A percentile compares a stretch with the other conserved stretches of the same genome.
Evolutionary conservation across 2,329 filamentous ascomycete genomes (phyloP).

Genomic region (Zymoseptoria passerinii): DNA sequence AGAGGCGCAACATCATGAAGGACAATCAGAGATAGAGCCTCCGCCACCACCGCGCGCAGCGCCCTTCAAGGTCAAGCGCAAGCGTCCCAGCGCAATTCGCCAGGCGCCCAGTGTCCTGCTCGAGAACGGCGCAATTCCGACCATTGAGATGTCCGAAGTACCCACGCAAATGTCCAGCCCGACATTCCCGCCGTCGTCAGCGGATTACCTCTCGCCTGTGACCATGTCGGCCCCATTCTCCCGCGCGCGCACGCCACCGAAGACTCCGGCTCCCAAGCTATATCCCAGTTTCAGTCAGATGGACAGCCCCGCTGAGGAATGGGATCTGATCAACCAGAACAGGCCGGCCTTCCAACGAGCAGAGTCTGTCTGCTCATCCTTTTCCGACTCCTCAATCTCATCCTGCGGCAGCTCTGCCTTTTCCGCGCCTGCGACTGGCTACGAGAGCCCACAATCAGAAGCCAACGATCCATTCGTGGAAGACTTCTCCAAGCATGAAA

Average conservation of each 20-base stretch:
- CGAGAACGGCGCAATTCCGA: constrained; percentile 36
- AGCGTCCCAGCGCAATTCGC: constrained; percentile 29
- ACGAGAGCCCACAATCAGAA: constrained; percentile 54
- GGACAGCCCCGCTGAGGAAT: constrained; percentile 24
- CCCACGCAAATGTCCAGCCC: constrained; percentile 22
- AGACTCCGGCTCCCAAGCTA: constrained; percentile 36
- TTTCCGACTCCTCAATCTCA: constrained; percentile 55
- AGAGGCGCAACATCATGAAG: constrained; percentile 22
- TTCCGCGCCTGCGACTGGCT: constrained; percentile 41
- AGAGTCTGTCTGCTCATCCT: constrained; percentile 49
- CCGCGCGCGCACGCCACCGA: constrained; percentile 40
- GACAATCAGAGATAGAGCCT: constrained; percentile 25
- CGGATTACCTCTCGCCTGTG: constrained; percentile 38
- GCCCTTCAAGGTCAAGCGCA: constrained; percentile 42
- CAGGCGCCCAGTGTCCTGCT: constrained; percentile 16
- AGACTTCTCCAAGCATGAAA: constrained; percentile 20
- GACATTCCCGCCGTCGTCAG: constrained; percentile 22
- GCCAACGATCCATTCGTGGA: constrained; percentile 46
- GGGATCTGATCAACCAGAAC: constrained; percentile 26
- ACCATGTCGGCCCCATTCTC: constrained; percentile 18
- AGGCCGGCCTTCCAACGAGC: constrained; percentile 41
- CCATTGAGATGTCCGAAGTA: constrained; percentile 42
- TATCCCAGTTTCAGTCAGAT: constrained; percentile 18
- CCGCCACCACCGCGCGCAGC: constrained; percentile 41
- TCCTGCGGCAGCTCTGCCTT: constrained; percentile 49